Evolutionary conservation across 2,329 filamentous ascomycete genomes (phyloP), one percentile per base, ranked within the genome.

Genomic region (Ophiocordyceps camponoti-saundersi): DNA sequence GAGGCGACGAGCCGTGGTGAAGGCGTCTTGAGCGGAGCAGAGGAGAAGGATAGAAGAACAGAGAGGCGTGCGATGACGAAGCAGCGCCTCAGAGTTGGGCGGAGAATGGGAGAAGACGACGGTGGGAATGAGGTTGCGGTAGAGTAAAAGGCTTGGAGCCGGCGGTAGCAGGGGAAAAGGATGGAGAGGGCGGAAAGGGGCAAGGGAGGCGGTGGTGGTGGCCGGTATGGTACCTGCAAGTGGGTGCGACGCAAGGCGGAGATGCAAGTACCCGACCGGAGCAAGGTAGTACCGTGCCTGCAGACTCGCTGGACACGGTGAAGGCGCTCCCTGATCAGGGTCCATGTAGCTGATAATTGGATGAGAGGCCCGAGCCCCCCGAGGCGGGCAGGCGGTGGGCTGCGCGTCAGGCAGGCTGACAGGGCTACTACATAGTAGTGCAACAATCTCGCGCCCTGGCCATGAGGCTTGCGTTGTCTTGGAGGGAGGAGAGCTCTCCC

Each of bases 51-150:
- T 30, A 34, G 44, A 39, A 29, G 18, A 26, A 22, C 21, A 29
- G 32, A 32, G 22, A 42, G 13, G 46, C 42, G 43, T 32, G 39
- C 44, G 44, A 43, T 46, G 20, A 43, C 47, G 44, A 22, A 45
- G 41, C 47, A 18, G 47, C 47, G 39, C 41, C 44, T 34, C 39
- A 40, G 44, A 23, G 41, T 21, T 46, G 48, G 48, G 44, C 46
- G 26, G 48, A 45, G 30, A 44, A 44, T 46, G 46, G 42, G 44
- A 44, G 36, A 48, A 47, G 40, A 48, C 52, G 44, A 47, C 46
- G 46, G 48, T 51, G 34, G 51, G 47, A 46, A 36, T 51, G 34
- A 52, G 46, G 47, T 41, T 50, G 47, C 43, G 39, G 48, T 42
- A 48, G 51, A 46, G 40, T 13, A 23, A 21, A 22, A 23, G 44